phyloP scores from a whole-genome alignment of 2,329 filamentous ascomycete genomes.

The Mollisiaceae sp. region DNA sequence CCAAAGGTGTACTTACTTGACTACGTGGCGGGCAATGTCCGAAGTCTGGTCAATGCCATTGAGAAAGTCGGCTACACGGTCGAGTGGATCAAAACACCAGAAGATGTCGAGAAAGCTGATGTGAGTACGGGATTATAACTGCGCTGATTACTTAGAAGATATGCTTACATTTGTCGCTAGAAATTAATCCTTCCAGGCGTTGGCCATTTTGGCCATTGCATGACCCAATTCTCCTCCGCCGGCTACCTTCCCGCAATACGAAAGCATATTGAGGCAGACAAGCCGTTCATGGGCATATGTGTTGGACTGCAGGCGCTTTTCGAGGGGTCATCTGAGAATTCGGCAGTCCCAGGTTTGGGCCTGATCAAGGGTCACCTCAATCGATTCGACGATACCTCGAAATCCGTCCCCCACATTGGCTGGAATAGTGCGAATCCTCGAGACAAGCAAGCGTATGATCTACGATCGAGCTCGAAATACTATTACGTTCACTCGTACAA shows the following conservation, averaged over 20 bases:
- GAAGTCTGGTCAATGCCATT: constrained; percentile 95
- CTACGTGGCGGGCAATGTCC: constrained; percentile 96
- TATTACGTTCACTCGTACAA: constrained; percentile 99
- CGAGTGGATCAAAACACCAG: constrained; percentile 86
- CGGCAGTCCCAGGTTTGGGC: constrained; percentile 73
- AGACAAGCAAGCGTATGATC: constrained; percentile 72
- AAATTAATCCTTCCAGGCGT: constrained; percentile 96
- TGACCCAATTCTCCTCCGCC: constrained; percentile 80
- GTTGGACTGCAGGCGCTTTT: constrained; percentile 94
- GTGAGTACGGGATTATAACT: constrained; percentile 55
- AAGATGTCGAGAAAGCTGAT: constrained; percentile 84
- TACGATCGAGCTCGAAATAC: constrained; percentile 86
- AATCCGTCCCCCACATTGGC: constrained; percentile 97
- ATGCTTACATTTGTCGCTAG: constrained; percentile 48
- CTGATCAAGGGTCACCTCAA: constrained; percentile 73
- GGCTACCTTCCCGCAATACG: constrained; percentile 84
- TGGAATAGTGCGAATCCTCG: constrained; percentile 88
- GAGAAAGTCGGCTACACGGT: constrained; percentile 93
- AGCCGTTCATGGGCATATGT: constrained; percentile 98
- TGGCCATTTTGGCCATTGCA: constrained; percentile 96
- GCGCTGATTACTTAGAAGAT: background rate
- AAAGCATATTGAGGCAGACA: constrained; percentile 84
- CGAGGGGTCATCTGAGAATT: constrained; percentile 80
- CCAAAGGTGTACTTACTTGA: constrained; percentile 79
- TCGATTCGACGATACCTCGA: constrained; percentile 77